These are phyloP conservation scores for Phytophthora meadii DNA, from an alignment of 352 stramenopile genomes.

Conservation along the genomic window DNA sequence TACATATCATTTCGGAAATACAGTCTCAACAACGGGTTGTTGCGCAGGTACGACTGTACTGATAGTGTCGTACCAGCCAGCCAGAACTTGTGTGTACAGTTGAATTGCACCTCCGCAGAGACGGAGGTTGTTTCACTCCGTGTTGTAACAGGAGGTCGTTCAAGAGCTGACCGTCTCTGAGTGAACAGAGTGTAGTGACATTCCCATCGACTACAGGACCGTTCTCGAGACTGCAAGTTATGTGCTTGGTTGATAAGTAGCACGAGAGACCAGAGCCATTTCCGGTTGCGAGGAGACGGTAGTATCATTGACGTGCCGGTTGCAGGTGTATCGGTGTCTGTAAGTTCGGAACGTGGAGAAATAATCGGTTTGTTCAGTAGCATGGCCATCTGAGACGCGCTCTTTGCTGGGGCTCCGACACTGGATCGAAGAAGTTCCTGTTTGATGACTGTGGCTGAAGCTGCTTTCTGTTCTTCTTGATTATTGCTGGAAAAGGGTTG, in stretches of 20 bases:
- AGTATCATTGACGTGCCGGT: conserved; percentile 17
- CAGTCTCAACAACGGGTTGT: conserved; percentile 42
- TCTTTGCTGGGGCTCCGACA: conserved; percentile 28
- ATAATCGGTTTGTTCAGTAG: conserved; percentile 58
- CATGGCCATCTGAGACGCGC: conserved; percentile 53
- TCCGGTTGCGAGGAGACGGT: conserved; percentile 40
- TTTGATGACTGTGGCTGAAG: conserved; percentile 31
- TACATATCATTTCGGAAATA: conserved; percentile 81
- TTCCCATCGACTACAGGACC: conserved; percentile 70
- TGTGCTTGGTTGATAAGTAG: conserved; percentile 71
- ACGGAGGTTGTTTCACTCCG: conserved; percentile 6
- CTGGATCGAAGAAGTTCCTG: conserved; percentile 38
- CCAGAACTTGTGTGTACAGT: conserved; percentile 73
- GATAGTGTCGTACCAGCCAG: conserved; percentile 38
- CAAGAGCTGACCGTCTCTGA: conserved; percentile 65
- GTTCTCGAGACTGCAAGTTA: conserved; percentile 64
- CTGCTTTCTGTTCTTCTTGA: conserved; percentile 9
- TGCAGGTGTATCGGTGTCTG: conserved; percentile 1
- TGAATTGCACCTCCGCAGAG: conserved; percentile 52
- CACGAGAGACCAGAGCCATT: conserved; percentile 58
- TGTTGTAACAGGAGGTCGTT: conserved; percentile 28
- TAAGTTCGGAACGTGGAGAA: conserved; percentile 47
- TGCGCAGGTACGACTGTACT: conserved; percentile 45
- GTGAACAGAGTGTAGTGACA: conserved; percentile 71
- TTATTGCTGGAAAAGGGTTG: conserved; percentile 6